Percentiles rank a stretch among this genome's conserved stretches.
These are phyloP conservation scores for Nidularia pulvinata DNA, from an alignment of 768 basidiomycete genomes.

Conservation along the genomic window DNA sequence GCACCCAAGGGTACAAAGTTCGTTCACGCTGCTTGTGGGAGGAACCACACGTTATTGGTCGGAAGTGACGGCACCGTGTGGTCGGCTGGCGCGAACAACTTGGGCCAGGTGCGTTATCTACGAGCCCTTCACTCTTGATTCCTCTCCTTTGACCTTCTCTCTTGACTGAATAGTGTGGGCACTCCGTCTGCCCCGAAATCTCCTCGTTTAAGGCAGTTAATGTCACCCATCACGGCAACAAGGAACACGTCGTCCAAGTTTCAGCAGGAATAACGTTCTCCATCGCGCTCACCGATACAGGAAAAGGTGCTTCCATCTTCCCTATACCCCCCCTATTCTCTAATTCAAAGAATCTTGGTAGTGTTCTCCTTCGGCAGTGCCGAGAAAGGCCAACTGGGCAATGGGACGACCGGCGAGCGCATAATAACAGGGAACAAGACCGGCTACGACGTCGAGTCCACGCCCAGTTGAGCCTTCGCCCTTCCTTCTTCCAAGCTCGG, in stretches of 20 bases:
- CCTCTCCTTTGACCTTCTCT: not conserved
- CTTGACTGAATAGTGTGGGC: constrained; percentile 59
- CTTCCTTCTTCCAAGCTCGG: constrained; percentile 1
- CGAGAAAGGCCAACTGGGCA: constrained; percentile 92
- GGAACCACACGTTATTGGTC: constrained; percentile 82
- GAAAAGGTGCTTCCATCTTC: constrained; percentile 54
- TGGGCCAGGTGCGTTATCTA: constrained; percentile 67
- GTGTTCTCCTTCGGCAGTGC: constrained; percentile 92
- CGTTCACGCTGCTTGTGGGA: constrained; percentile 81
- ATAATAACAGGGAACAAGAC: constrained; percentile 86
- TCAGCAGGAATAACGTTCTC: constrained; percentile 87
- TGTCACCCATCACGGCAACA: constrained; percentile 54
- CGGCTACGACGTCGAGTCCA: constrained; percentile 74
- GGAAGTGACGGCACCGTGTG: constrained; percentile 82
- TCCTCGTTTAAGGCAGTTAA: constrained; percentile 62
- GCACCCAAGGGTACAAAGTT: constrained; percentile 58
- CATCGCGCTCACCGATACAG: constrained; percentile 78
- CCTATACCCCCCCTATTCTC: constrained; percentile 1
- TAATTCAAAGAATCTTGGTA: constrained; percentile 16
- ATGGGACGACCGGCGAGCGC: constrained; percentile 91
- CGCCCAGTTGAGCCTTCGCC: constrained; percentile 52
- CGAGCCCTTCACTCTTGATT: too few species aligned
- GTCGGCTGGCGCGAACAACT: constrained; percentile 79
- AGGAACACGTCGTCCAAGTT: constrained; percentile 69
- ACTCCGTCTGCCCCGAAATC: constrained; percentile 63